Evolutionary conservation across 2,329 filamentous ascomycete genomes (phyloP), one percentile per base, ranked within the genome.

Genomic region (Aspergillus sojae): DNA sequence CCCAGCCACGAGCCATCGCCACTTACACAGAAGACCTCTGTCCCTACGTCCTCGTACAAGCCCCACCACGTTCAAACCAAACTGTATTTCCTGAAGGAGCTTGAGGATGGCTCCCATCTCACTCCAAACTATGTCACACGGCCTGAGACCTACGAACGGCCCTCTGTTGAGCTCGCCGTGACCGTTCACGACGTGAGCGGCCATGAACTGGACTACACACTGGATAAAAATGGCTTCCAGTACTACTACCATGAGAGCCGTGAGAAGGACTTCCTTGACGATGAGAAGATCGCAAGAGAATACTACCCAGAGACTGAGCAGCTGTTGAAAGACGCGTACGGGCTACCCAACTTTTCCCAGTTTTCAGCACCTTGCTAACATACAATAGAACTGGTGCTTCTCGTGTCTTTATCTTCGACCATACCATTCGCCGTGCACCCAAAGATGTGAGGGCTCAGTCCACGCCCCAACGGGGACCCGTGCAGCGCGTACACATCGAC

Each of bases 401-500:
- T 28, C 73, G 76, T 4, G 73, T 83, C 36, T 75, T 83, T 57
- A 82, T 84, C 60, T 84, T 84, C 70, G 82, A 84, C 69, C 82
- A 84, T 64, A 84, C 81, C 5, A 82, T 84, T 65, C 79, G 82
- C 30, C 78, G 79, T 1, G 70, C 74, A 36, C 64, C 68, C 4
- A 74, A 78, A 46, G 71, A 71, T 36, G 62, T 77, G 26, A 73
- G 78, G 60, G 72, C 69, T 2, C 71, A 73, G 11, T 76, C 74
- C 1, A 65, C 67, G 10, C 74, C 77, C 58, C 59, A 70, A 16
- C 79, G 82, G 39, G 78, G 80, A 6, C 82, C 82, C 2, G 82
- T 84, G 1, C 80, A 81, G 62, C 77, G 82, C n/a, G 82, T 84
- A 2, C 82, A 84, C 67, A 83, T 83, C 71, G 82, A 84, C 65